Evolutionary conservation across 352 stramenopile species (phyloP), one percentile per base, ranked within the genome.

Genomic region (Phytophthora fragariae): DNA sequence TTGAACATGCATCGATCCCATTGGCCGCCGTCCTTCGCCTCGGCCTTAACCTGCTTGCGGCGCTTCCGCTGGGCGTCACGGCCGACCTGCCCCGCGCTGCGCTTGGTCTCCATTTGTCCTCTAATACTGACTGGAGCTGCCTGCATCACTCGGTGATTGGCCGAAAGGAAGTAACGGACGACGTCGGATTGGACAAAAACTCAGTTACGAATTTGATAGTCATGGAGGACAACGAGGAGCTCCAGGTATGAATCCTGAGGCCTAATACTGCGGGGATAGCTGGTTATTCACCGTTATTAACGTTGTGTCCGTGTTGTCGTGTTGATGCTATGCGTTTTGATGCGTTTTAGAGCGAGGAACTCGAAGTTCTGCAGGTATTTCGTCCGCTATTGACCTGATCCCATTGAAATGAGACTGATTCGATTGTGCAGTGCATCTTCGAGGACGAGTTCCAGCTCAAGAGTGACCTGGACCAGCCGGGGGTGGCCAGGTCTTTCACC

Each of bases 1-100:
- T 79, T 82, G 68, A 94, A 94, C 86, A 94, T 91, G 73, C 89
- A 96, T 56, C 86, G 83, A 3, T 89, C 79, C 89, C 89, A 96
- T 61, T 89, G 72, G 37, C 81, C 87, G 5, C 62, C 72, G 21
- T 83, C 70, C 56, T 83, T 86, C 3, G 82, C 77, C 21, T 77
- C 62, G 7, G 68, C 54, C 75, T 96, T 96, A 1, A 72, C 65
- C 54, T 89, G 73, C 68, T 96, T 96, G 65, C 87, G 85, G 63
- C 88, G 81, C 76, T 86, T 85, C n/a, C 72, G 57, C 33, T 79
- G 58, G 55, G 66, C 57, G 46, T 75, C 65, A 27, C 70, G 60
- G 46, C 71, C 77, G 37, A 77, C 57, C 19, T 70, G 58, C 50
- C 91, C 83, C 41, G 76, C 73, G 39, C 77, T 62, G 33, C 69